Base-by-base conservation (phyloP, 2,329 filamentous ascomycete species). In the Penicillium occitanis region DNA sequence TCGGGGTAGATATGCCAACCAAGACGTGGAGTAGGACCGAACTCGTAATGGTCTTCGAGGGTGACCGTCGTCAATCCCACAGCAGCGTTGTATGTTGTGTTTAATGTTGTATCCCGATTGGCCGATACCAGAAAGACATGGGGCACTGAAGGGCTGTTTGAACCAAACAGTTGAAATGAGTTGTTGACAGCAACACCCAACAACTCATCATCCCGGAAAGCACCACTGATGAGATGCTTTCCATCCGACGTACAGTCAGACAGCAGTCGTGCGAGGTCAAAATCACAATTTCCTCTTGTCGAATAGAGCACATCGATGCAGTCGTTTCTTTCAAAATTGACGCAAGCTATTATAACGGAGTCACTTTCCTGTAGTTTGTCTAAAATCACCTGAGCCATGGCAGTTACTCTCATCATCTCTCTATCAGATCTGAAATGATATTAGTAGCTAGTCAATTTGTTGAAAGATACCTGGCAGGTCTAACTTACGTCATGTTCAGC, bases 401-500 rank as follows among this genome's bases (percentile, higher is more conserved):
- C 25, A 57, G 59, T 44, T 7, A 66, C 58, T 22, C 13, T 61
- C 11, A 53, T n/a, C 28, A 62, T 55, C 11, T 66, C 64, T 11
- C 30, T 46, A 25, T 61, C 50, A 1, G 57, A 61, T 46, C 64
- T 65, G 28, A 28, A n/a, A 14, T 13, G 2, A 22, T 22, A n/a
- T 57, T 10, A 57, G n/a, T 14, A 57, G 7, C 11, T 19, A n/a
- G 22, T 19, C 30, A 55, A 19, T 1, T 28, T 3, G 5, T 6
- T 35, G 17, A 4, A 35, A 19, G 17, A 19, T 3, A 37, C 1
- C 10, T 37, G 17, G 19, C 1, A 37, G 5, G 53, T 7, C 33
- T 25, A 17, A 74, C 76, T 68, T 67, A 79, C 77, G 73, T 66
- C 44, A 71, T 74, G 63, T 79, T 76, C 40, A 79, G 69, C 10